These are phyloP conservation scores for Sporothrix luriei DNA, from an alignment of 2,329 filamentous ascomycete species.

Conservation along the genomic window DNA sequence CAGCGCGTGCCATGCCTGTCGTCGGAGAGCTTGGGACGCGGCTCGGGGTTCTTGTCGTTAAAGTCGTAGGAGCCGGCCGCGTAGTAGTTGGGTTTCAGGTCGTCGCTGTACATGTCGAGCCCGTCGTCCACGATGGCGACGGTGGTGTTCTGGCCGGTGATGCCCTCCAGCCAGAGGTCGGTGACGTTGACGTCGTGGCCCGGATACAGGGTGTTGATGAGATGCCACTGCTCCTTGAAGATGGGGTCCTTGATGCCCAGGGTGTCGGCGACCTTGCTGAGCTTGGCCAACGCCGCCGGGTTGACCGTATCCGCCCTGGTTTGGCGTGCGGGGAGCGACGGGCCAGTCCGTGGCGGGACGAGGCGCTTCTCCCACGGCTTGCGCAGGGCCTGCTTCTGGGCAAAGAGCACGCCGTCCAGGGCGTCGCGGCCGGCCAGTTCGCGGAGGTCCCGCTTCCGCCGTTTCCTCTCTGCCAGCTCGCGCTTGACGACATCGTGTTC, in stretches of 20 bases:
- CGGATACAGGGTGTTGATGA: conserved; percentile 76
- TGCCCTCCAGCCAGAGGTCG: conserved; percentile 83
- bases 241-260: conserved; percentile 87
- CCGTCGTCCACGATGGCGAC: conserved; percentile 97
- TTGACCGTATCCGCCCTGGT: conserved; percentile 38
- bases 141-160: conserved; percentile 85
- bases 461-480: conserved; percentile 56
- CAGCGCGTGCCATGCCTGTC: conserved; percentile 92
- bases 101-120: conserved; percentile 90
- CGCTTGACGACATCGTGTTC: conserved; percentile 61
- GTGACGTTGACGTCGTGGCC: conserved; percentile 98
- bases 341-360: conserved; percentile 42
- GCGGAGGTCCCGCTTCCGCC: conserved; percentile 61
- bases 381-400: conserved; percentile 69
- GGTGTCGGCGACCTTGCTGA: conserved; percentile 61
- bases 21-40: conserved; percentile 78
- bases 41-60: conserved; percentile 80
- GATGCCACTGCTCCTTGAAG: conserved; percentile 93
- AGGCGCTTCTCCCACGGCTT: conserved; percentile 58
- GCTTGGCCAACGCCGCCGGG: conserved; percentile 56
- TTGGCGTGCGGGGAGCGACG: not conserved
- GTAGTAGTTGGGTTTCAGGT: conserved; percentile 92
- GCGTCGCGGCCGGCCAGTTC: conserved; percentile 49
- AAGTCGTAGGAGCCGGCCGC: conserved; percentile 92
- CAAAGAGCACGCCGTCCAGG: conserved; percentile 74